Evolutionary conservation across 2,329 filamentous ascomycete genomes (phyloP).

Genomic region (Colletotrichum orbiculare): DNA sequence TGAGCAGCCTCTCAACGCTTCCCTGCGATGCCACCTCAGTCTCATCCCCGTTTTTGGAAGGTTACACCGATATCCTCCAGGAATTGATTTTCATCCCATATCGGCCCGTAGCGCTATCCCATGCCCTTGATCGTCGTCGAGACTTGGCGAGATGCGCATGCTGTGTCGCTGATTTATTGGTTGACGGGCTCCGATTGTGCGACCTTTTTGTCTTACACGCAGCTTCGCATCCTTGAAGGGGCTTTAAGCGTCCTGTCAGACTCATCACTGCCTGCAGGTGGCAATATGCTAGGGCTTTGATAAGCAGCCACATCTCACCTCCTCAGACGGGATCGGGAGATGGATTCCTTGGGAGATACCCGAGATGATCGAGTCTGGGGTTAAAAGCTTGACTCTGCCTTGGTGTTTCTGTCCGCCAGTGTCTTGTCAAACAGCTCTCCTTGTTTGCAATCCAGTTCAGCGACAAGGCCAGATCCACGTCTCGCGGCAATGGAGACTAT

Average conservation of each 20-base stretch:
- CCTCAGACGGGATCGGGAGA: too few species aligned
- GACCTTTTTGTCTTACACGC: constrained; percentile 21
- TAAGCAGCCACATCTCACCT: constrained; percentile 6
- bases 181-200: constrained; percentile 1
- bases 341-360: too few species aligned
- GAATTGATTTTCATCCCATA: neutral
- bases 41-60: constrained; percentile 24
- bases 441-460: neutral
- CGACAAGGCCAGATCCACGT: neutral
- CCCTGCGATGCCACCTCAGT: constrained; percentile 14
- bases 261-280: constrained; percentile 1
- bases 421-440: neutral
- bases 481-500: neutral
- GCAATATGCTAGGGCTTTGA: constrained; percentile 17
- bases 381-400: constrained; percentile 16
- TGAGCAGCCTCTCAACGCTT: neutral
- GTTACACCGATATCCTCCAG: constrained; percentile 11
- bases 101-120: constrained; percentile 5
- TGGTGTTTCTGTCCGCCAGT: too few species aligned
- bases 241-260: constrained; percentile 1
- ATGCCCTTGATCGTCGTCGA: constrained; percentile 1
- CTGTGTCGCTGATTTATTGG: constrained; percentile 25
- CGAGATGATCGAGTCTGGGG: neutral
- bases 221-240: neutral
- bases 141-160: constrained; percentile 9